phyloP scores from a whole-genome alignment of 768 basidiomycete genomes.

The Russula griseocarnosa region DNA sequence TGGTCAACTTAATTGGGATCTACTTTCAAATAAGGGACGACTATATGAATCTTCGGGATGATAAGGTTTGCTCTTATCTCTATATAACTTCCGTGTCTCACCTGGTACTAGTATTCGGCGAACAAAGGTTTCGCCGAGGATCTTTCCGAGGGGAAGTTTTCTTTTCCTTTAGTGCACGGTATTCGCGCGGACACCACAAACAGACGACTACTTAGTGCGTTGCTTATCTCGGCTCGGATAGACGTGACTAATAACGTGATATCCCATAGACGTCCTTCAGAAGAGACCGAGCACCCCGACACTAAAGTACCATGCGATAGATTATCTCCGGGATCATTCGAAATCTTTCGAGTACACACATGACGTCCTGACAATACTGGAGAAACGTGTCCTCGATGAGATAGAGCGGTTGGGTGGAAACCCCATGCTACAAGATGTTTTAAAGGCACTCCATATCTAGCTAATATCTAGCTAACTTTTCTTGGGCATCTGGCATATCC shows the following conservation, averaged over 20 bases:
- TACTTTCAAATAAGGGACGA: slow-evolving; percentile 97
- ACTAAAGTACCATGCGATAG: slow-evolving; percentile 74
- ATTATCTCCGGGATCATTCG: slow-evolving; percentile 65
- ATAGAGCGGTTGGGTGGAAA: slow-evolving; percentile 78
- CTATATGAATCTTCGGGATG: slow-evolving; percentile 89
- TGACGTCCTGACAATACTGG: slow-evolving; percentile 60
- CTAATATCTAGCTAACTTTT: slow-evolving; percentile 35
- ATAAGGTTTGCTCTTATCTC: slow-evolving; percentile 50
- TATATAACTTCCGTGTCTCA: not conserved
- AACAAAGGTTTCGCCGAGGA: slow-evolving; percentile 93
- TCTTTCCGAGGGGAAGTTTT: slow-evolving; percentile 95
- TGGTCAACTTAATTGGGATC: slow-evolving; percentile 92
- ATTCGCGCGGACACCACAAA: slow-evolving; percentile 75
- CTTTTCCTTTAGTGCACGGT: slow-evolving; percentile 90
- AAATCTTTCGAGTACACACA: slow-evolving; percentile 86
- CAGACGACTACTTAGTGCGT: slow-evolving; percentile 78
- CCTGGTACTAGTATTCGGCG: slow-evolving; percentile 58
- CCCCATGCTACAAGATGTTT: slow-evolving; percentile 49
- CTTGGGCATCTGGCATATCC: not conserved
- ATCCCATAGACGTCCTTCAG: slow-evolving; percentile 73
- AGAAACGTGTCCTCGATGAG: slow-evolving; percentile 63
- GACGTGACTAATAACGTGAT: not conserved
- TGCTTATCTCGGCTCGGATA: not conserved
- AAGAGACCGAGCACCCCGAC: slow-evolving; percentile 74
- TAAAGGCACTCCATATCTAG: slow-evolving; percentile 46